Conservation (phyloP, 2,329 filamentous ascomycete species). For the Colletotrichum coccodes region DNA sequence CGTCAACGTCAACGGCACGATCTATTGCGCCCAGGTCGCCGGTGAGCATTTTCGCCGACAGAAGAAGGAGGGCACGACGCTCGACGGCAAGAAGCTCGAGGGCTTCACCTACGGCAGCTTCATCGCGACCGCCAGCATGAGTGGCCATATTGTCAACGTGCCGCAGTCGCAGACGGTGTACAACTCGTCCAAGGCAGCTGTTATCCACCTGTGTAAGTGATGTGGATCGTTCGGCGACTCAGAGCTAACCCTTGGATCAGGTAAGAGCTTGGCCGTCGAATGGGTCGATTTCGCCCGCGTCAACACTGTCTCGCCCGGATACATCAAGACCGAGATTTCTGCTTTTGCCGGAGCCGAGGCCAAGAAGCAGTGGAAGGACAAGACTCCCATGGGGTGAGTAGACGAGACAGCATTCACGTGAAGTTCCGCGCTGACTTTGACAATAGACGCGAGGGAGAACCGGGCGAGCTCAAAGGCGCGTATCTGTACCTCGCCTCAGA, state of each 20-base stretch:
- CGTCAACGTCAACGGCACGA: slow-evolving; percentile 80
- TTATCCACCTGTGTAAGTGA: slow-evolving; percentile 65
- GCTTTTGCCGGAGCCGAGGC: slow-evolving; percentile 72
- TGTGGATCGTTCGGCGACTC: not conserved
- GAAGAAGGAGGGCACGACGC: slow-evolving; percentile 72
- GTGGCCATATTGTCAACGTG: slow-evolving; percentile 80
- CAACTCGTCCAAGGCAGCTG: slow-evolving; percentile 77
- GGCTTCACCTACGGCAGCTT: slow-evolving; percentile 75
- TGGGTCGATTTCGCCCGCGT: slow-evolving; percentile 80
- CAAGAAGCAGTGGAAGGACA: slow-evolving; percentile 79
- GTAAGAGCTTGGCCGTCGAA: slow-evolving; percentile 78
- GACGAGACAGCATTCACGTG: not conserved
- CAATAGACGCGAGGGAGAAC: slow-evolving; percentile 72
- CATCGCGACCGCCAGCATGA: slow-evolving; percentile 83
- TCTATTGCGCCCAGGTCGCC: slow-evolving; percentile 79
- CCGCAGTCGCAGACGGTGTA: slow-evolving; percentile 81
- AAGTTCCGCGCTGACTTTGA: slow-evolving; percentile 25
- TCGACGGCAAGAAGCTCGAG: slow-evolving; percentile 69
- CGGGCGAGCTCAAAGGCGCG: slow-evolving; percentile 82
- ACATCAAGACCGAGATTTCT: slow-evolving; percentile 79
- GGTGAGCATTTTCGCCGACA: slow-evolving; percentile 77
- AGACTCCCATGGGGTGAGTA: slow-evolving; percentile 79
- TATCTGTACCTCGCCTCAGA: slow-evolving; percentile 86
- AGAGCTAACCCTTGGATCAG: slow-evolving; percentile 46
- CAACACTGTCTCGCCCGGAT: slow-evolving; percentile 80